phyloP scores from a whole-genome alignment of 176 grass and related monocot species.

The Musa acuminata region DNA sequence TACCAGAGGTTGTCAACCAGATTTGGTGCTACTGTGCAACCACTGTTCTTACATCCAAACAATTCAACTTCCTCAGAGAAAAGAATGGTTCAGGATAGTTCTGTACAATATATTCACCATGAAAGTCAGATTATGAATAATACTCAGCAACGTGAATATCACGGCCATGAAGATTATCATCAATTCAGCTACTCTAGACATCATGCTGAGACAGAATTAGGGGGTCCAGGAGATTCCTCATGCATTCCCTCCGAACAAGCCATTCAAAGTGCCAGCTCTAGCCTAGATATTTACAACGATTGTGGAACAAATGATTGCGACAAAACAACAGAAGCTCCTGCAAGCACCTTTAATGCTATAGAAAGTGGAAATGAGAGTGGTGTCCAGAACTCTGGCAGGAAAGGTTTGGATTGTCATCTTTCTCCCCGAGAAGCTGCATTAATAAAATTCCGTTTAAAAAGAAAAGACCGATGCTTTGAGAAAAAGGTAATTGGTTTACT shows the following conservation, averaged over 20 bases:
- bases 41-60: constrained; percentile 47
- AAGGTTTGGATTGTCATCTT: constrained; percentile 26
- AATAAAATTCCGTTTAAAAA: constrained; percentile 87
- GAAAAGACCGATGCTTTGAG: constrained; percentile 97
- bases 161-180: constrained; percentile 33
- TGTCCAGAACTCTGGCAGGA: constrained; percentile 32
- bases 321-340: constrained; percentile 49
- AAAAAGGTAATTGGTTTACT: constrained; percentile 48
- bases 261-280: constrained; percentile 47
- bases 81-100: constrained; percentile 27
- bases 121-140: constrained; percentile 29
- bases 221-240: constrained; percentile 23
- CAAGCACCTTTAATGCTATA: constrained; percentile 27
- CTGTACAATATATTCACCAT: constrained; percentile 32
- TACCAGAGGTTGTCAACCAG: constrained; percentile 30
- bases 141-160: constrained; percentile 19
- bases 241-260: constrained; percentile 25
- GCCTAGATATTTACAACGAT: constrained; percentile 45
- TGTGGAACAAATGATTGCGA: constrained; percentile 36
- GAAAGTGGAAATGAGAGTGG: constrained; percentile 73
- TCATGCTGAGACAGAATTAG: constrained; percentile 27
- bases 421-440: constrained; percentile 67
- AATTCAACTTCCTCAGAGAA: constrained; percentile 32
- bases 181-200: constrained; percentile 31
- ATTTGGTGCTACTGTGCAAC: constrained; percentile 52